Evolutionary conservation across 768 basidiomycete species (phyloP), one percentile per base, ranked within the genome.

Genomic region (Floccularia luteovirens): DNA sequence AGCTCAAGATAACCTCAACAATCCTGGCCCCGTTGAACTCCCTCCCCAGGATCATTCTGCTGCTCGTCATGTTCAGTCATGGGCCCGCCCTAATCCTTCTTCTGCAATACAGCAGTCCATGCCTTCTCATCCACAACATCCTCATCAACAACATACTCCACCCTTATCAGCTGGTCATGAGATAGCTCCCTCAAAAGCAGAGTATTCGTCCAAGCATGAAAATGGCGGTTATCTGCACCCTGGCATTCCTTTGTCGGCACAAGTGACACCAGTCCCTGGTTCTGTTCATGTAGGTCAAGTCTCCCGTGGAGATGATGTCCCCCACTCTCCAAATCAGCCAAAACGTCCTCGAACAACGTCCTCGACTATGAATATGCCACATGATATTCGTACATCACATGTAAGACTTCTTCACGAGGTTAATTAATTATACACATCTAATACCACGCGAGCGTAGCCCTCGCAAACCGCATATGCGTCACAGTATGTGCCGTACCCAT

Each of bases 121-220:
- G 7, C 53, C 61, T 1, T 57, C 56, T 4, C 21, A 34, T 3
- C 36, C 44, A 19, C 43, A 56, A 10, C 58, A 57, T 16, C 60
- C 58, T 17, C 68, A 70, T 31, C 72, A 73, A 36, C 71, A 74
- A 48, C 71, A 69, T 39, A 65, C 69, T 2, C 69, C 72, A 2
- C 69, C 70, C 2, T 45, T 71, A 23, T 71, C 70, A 14, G 64
- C 69, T 32, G 58, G 61, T 19, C 67, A 69, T 44, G 68, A 74
- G 31, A 45, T 48, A 2, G 27, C 47, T 5, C 35, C 58, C 24
- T 53, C 58, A 7, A 65, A 64, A 49, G 54, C 56, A 24, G 66
- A 71, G 13, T 74, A 71, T 47, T 48, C 62, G 19, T 61, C 67
- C 35, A 74, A 74, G 49, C 67, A 70, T 36, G 76, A 77, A 44